Conservation (phyloP, 139 green algal species). For the Eudorina sp. region DNA sequence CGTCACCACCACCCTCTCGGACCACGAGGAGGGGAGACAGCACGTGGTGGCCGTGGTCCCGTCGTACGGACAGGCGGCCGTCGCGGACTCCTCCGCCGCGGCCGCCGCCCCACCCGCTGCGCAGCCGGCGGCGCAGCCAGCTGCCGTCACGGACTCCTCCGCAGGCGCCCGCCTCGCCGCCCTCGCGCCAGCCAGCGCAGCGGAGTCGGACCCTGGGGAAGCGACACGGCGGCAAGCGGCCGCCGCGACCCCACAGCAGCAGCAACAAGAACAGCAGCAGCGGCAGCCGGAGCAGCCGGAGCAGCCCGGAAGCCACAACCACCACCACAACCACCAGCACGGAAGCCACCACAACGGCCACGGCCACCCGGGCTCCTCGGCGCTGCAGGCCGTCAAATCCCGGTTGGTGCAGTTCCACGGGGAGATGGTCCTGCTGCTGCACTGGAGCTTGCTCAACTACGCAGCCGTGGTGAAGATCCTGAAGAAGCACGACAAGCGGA, state of each 20-base stretch:
- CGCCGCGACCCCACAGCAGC: background rate
- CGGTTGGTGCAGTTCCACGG: slow-evolving; percentile 38
- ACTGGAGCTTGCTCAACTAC: slow-evolving; percentile 88
- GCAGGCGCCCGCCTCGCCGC: too few species aligned
- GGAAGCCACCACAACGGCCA: background rate
- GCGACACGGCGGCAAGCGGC: background rate
- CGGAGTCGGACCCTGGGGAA: background rate
- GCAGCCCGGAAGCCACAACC: background rate
- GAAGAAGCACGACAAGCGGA: slow-evolving; percentile 91
- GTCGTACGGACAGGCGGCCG: too few species aligned
- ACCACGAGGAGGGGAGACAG: background rate
- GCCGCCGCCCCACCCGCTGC: too few species aligned
- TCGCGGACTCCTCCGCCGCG: too few species aligned
- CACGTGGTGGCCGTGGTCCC: too few species aligned
- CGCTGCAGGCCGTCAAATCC: background rate
- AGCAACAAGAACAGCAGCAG: background rate
- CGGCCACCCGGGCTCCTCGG: background rate
- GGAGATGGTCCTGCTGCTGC: slow-evolving; percentile 79
- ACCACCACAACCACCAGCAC: background rate
- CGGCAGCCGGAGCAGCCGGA: background rate
- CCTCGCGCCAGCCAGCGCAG: too few species aligned
- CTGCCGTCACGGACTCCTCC: too few species aligned
- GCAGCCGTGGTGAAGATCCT: slow-evolving; percentile 89
- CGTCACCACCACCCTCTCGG: background rate
- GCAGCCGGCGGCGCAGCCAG: too few species aligned